These are phyloP conservation scores for Ruellia speciosa DNA, from an alignment of 305 asterid genomes.

Conservation along the genomic window DNA sequence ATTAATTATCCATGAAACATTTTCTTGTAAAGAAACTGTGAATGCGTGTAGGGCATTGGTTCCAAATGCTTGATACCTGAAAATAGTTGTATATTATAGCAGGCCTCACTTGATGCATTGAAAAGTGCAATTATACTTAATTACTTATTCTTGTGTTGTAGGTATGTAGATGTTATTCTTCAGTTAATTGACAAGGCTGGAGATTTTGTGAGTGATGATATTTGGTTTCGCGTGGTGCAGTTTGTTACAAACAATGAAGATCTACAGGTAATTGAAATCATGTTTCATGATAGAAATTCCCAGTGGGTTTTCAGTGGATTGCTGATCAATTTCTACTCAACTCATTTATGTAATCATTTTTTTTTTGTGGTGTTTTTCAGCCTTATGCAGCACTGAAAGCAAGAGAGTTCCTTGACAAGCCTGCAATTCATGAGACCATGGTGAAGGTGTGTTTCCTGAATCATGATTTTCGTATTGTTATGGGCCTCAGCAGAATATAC, in stretches of 20 bases:
- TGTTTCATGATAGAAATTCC: constrained; percentile 13
- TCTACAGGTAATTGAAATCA: constrained; percentile 55
- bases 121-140: background rate
- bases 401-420: constrained; percentile 91
- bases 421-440: constrained; percentile 84
- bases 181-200: constrained; percentile 99
- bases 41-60: constrained; percentile 6
- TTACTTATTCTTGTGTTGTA: constrained; percentile 25
- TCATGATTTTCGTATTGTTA: background rate
- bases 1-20: background rate
- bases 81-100: background rate
- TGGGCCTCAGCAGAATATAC: constrained; percentile 1
- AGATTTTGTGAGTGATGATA: constrained; percentile 97
- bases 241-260: constrained; percentile 98
- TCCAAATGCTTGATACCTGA: constrained; percentile 1
- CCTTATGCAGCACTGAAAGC: constrained; percentile 97
- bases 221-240: constrained; percentile 99
- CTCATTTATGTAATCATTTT: background rate
- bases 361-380: constrained; percentile 34
- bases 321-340: constrained; percentile 16
- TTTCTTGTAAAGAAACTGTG: background rate
- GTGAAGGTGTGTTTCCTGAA: constrained; percentile 37
- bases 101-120: background rate
- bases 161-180: constrained; percentile 98
- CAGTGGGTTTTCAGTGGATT: constrained; percentile 9